Base-by-base conservation (phyloP, 2,329 filamentous ascomycete genomes). In the Teratosphaeria viscida region DNA sequence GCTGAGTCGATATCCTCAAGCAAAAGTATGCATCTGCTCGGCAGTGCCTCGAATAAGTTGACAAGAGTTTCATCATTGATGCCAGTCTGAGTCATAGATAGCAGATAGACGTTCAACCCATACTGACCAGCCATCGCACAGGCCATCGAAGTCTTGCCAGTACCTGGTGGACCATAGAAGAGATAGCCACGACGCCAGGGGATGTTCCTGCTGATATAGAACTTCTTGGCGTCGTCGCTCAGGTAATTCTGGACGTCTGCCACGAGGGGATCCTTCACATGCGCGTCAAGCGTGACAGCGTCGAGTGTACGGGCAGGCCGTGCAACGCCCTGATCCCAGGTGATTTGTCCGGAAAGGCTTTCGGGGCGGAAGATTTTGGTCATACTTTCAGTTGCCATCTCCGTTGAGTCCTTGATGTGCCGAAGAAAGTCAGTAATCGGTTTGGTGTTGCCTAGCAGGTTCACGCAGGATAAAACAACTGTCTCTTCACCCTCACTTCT, bases 11-110 rank as follows among this genome's bases (percentile, higher is more conserved):
- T 92, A 79, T 97, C 92, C 73, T 97, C 92, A 70, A 95, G 92
- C 84, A 97, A 96, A 77, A 97, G 96, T 71, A 97, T 96, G 76
- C 92, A 97, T 82, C 96, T 96, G 57, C 90, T 95, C 68, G 92
- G 86, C 11, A 94, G 92, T 90, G 96, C 96, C 77, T 96, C 92
- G 74, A 99, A 97, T 3, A 97, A 82, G 77, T 96, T 91, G 69
- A 92, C 86, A 26, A 99, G 92, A 90, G 96, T 96, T 69, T 91
- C 84, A 8, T 94, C 94, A 72, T 96, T 96, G 77, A 97, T 91
- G 3, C 96, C 91, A 69, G 96, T 78, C 74, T 96, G 92, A 69
- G 89, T 94, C 65, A 94, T 92, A 73, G 96, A 96, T 71, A 97
- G 91, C 73, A 92, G 85, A 74, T 96, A 96, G 73, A 97, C 96